Base-by-base conservation (phyloP, 352 stramenopile species). In the Globisporangium acanthophoron region DNA sequence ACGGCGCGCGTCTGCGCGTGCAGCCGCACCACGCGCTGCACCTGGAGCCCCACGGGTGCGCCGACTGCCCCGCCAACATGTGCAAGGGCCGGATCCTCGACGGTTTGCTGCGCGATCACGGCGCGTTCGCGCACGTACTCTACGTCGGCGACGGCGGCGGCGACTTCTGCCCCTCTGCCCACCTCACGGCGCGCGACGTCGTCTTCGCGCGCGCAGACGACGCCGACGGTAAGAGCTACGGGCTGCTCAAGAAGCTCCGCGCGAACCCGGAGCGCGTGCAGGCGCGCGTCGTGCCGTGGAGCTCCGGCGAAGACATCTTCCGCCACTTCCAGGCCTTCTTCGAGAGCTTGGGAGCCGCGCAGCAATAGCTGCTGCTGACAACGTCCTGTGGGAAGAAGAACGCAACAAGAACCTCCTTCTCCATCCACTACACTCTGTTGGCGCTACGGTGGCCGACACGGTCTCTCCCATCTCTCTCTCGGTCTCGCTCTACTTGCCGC, bases 21-120 rank as follows among this genome's bases (percentile, higher is more conserved):
- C 37, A 49, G 58, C 80, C 85, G 27, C 92, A 76, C 52, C 76
- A 94, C 41, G 31, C 71, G 8, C 63, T 71, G 3, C 49, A 57
- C 3, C 11, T 59, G 31, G 45, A 62, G 43, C 66, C 80, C 5
- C 85, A 91, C 24, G 76, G 66, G 15, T 94, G 85, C 62, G 9
- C 52, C 9, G 65, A 71, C 54, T 94, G 81, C 20, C 85, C 80
- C 0, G 62, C 70, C 31, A 92, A 94, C 61, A 91, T 94, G 81
- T 94, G 85, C 69, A 94, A 94, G 61, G 85, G 80, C 49, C 54
- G 43, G 39, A 90, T 93, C 40, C 56, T 92, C 27, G 76, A 88
- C 15, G 43, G 47, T 2, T 71, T 93, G 44, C 74, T 69, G 16
- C 56, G 12, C 0, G 45, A 63, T 6, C 66, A 68, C 0, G n/a